Base-by-base conservation (phyloP, 2,329 filamentous ascomycete genomes). In the Berkeleyomyces rouxiae region DNA sequence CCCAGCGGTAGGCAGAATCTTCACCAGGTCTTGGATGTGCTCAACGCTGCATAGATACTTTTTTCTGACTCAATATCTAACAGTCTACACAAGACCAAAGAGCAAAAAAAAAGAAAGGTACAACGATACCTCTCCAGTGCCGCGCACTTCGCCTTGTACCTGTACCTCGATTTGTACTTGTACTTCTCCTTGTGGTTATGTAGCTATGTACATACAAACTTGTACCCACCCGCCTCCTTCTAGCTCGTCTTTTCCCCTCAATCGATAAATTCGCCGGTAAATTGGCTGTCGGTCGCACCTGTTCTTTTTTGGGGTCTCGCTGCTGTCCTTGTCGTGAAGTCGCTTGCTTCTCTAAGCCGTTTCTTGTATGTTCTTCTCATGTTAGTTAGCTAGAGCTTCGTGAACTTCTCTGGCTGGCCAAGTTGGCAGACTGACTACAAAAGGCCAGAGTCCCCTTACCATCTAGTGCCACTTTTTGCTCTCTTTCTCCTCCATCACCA, bases 391-490 rank as follows among this genome's bases (percentile, higher is more conserved):
- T 47, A 7, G 53, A 53, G 49, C 49, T 53, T 53, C 49, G 49
- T 53, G 49, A 53, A 53, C 31, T 53, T 23, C 33, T 33, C 37
- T 61, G 40, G 47, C 11, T 49, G 60, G 49, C 16, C 49, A 36
- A 53, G 5, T 36, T 33, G 31, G 37, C 9, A 23, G 33, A 23
- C 33, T 2, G 42, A 62, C 49, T 62, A 62, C 60, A 62, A 58
- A 62, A 62, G 60, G 60, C 39, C 31, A 55, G 10, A 40, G 33
- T 31, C 31, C 60, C 60, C 60, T 62, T 62, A 40, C 40, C 16
- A 9, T 62, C 31, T 51, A 40, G 16, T 49, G 44, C 31, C 58
- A 33, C 13, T 47, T 51, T 46, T 42, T 40, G 23, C 39, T 43
- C 44, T 42, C 33, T 44, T 49, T 44, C 51, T 7, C 23, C 13